Base-by-base conservation (phyloP, 371 early-diverging fungal species). In the Mucor piriformis region DNA sequence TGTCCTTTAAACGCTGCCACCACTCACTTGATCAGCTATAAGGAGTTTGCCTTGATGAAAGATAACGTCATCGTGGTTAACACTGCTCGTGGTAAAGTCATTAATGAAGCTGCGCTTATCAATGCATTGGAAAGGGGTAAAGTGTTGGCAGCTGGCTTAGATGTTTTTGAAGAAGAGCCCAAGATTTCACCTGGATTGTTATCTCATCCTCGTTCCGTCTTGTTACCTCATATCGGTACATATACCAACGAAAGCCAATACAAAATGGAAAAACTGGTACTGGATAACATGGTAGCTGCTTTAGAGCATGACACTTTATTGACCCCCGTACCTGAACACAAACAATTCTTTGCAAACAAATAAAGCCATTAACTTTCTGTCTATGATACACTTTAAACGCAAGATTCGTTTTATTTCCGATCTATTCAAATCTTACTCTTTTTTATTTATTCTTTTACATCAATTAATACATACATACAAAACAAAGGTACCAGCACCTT, bases 121-220 rank as follows among this genome's bases (percentile, higher is more conserved):
- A 60, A 75, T 21, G 85, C 79, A 5, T 50, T 87, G 12, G 83
- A 82, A 40, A 64, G 75, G 5, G 85, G 87, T 15, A 79, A 86
- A 25, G 68, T 86, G 2, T 59, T 72, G 4, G 69, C 83, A 13
- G 84, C 74, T n/a, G 87, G 85, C 6, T 57, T 83, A 27, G 87
- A 86, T 59, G 87, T 86, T 2, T 86, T 77, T 77, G 83, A 84
- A 70, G 77, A 81, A 23, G 80, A 80, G 35, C 80, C 80, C 23
- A 54, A 60, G 23, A 57, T 76, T 8, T 63, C 69, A 11, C 67
- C 75, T 21, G 80, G 80, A n/a, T 44, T 80, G 12, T 57, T 80
- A 32, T 13, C 69, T 20, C 71, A 80, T 54, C 75, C 80, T 43
- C 68, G 70, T 13, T 68, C 63, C 15, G 70, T 72, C 1, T 53